Evolutionary conservation across 2,329 filamentous ascomycete genomes (phyloP), one percentile per base, ranked within the genome.

Genomic region (Microdochium trichocladiopsis): DNA sequence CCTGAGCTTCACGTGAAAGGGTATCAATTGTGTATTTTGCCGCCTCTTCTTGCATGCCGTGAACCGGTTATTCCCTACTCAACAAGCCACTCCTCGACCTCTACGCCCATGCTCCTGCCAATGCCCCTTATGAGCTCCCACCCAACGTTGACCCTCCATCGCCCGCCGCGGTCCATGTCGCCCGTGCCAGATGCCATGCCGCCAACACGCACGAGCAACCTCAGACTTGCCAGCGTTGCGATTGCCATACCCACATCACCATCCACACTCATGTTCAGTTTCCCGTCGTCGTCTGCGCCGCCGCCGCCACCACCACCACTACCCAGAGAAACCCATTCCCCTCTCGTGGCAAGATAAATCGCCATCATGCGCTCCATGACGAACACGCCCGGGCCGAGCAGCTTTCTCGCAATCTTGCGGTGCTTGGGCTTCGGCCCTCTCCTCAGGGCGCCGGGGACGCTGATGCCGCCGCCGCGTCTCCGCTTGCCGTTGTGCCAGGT

Each of bases 101-200:
- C 88, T n/a, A 94, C 77, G 2, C 86, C 86, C 50, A 94, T 80
- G 62, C 81, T 86, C 62, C 89, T 73, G 25, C 87, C 89, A 56
- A 94, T 70, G 3, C 77, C 79, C 55, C 85, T 74, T 6, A 88
- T 81, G 56, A 87, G 83, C 62, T 94, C 90, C 87, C 87, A 92
- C 1, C 84, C 83, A 53, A 89, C 83, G 59, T 88, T 89, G 10
- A 92, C 85, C 61, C 86, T 82, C 87, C 88, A 94, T 67, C 87
- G 85, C 4, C 81, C 83, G 0, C 82, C 82, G 1, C 82, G 73
- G 63, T 93, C 88, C 61, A 90, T 73, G 67, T 92, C 88, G 10
- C 74, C 87, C 59, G 88, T 73, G 66, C 90, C 87, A 6, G 72
- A 71, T 24, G 74, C 69, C 41, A 45, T 45, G 16, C 76, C 77